These are phyloP conservation scores for Blastobotrys illinoisensis DNA, from an alignment of 1,139 yeast genomes.

Conservation along the genomic window DNA sequence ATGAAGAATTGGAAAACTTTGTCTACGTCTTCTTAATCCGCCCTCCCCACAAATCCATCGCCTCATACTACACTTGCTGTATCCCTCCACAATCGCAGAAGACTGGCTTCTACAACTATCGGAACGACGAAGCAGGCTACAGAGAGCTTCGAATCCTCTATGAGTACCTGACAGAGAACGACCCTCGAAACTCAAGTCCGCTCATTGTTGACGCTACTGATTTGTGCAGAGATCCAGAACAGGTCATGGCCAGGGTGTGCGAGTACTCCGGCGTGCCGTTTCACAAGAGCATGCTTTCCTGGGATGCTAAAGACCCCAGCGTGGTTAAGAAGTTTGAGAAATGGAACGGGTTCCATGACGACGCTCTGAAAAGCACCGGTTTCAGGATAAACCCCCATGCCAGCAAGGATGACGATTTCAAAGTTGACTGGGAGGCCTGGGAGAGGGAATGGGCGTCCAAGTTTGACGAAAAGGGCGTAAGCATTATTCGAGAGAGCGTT, in stretches of 20 bases:
- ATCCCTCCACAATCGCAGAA: constrained; percentile 25
- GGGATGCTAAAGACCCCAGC: constrained; percentile 22
- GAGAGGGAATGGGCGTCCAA: constrained; percentile 21
- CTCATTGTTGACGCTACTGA: constrained; percentile 27
- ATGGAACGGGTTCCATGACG: constrained; percentile 31
- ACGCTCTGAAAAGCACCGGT: constrained; percentile 26
- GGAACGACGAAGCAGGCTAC: constrained; percentile 27
- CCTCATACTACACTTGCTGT: constrained; percentile 29
- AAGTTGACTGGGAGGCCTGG: constrained; percentile 23
- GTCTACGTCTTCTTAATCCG: constrained; percentile 26
- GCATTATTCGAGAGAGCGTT: constrained; percentile 20
- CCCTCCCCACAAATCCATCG: constrained; percentile 28
- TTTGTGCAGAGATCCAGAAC: constrained; percentile 22
- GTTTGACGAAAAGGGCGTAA: constrained; percentile 19
- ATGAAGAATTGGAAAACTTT: constrained; percentile 15
- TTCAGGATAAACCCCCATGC: constrained; percentile 14
- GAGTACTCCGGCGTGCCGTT: constrained; percentile 21
- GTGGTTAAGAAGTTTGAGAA: constrained; percentile 24
- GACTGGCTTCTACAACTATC: constrained; percentile 27
- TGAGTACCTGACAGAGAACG: constrained; percentile 19
- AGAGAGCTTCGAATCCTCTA: constrained; percentile 27
- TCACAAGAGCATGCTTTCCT: constrained; percentile 23
- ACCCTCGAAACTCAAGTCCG: constrained; percentile 16
- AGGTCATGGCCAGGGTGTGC: constrained; percentile 22
- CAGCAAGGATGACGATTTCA: constrained; percentile 11